Conservation (phyloP, 176 grass and related monocot genomes). For the Pharus latifolius region DNA sequence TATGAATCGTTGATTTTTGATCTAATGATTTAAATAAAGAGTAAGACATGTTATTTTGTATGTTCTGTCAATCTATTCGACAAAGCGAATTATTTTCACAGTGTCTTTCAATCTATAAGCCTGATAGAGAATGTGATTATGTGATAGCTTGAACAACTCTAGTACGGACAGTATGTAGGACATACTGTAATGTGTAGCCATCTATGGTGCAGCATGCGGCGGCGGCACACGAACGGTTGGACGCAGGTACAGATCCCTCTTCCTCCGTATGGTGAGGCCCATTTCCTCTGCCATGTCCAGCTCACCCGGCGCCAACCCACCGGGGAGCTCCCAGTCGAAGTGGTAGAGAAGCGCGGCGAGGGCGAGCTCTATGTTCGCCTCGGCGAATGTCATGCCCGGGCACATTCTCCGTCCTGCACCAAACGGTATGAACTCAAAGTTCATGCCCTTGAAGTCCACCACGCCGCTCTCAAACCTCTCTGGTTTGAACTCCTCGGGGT, state of each 20-base stretch:
- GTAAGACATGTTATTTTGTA: too few species aligned
- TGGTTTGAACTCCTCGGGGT: neutral
- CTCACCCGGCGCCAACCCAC: neutral
- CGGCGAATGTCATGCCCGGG: neutral
- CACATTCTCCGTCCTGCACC: constrained; percentile 8
- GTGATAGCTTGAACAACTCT: neutral
- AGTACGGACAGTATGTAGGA: too few species aligned
- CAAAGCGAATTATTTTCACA: too few species aligned
- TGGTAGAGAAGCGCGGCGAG: neutral
- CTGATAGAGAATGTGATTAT: too few species aligned
- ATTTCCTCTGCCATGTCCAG: neutral
- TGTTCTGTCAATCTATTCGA: too few species aligned
- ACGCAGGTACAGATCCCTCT: neutral
- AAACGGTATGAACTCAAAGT: constrained; percentile 13
- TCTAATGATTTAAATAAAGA: too few species aligned
- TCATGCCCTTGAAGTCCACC: neutral
- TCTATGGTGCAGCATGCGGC: neutral
- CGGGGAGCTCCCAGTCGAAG: constrained; percentile 12
- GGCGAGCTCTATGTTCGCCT: neutral
- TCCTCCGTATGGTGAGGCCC: neutral
- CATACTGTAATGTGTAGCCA: neutral
- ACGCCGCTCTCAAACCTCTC: neutral
- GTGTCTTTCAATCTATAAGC: too few species aligned
- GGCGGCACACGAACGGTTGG: neutral
- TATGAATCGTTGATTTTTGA: too few species aligned